Evolutionary conservation across 2,329 filamentous ascomycete genomes (phyloP), one percentile per base, ranked within the genome.

Genomic region (Fusarium neocosmosporiellum): DNA sequence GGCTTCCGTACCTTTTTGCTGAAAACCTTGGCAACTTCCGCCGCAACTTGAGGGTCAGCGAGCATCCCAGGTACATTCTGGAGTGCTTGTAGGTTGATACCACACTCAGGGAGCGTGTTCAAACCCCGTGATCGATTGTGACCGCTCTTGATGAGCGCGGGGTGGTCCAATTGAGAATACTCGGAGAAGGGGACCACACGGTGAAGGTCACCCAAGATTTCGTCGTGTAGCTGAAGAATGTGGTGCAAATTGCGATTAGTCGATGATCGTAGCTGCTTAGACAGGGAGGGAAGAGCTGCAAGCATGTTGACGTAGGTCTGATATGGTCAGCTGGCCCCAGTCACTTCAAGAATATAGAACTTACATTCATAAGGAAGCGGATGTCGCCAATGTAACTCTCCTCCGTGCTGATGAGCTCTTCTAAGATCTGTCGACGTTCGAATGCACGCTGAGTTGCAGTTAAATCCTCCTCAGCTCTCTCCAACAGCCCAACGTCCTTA

Each of bases 321-420:
- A 9, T 16, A 2, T 14, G 80, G 71, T 80, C 48, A 81, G 67
- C 36, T 16, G 18, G 13, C 11, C 9, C 11, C 4, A 31, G 20
- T 13, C n/a, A 31, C 6, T 6, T 27, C 8, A 11, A 43, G 4
- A 16, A 36, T 14, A 31, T 7, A 24, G 9, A 43, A 78, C 90
- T 79, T 84, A 96, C 95, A 82, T 97, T 95, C 80, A 93, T 92
- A 67, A 98, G 85, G 73, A 96, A 94, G 76, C 94, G 94, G 66
- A 98, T 83, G 77, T 98, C 96, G 18, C 92, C 90, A 75, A 98
- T 91, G 80, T 98, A 98, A 77, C 92, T 90, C 79, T 96, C 93
- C 81, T 98, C 96, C 0, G 95, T 97, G 65, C 84, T 88, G 69
- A 98, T 90, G 59, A 98, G 85, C 82, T 98, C 96, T 78, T 96